Percentiles rank a stretch among this genome's conserved stretches.
Evolutionary conservation across 1,139 yeast genomes (phyloP).

Genomic region (Taiozyma sp.): DNA sequence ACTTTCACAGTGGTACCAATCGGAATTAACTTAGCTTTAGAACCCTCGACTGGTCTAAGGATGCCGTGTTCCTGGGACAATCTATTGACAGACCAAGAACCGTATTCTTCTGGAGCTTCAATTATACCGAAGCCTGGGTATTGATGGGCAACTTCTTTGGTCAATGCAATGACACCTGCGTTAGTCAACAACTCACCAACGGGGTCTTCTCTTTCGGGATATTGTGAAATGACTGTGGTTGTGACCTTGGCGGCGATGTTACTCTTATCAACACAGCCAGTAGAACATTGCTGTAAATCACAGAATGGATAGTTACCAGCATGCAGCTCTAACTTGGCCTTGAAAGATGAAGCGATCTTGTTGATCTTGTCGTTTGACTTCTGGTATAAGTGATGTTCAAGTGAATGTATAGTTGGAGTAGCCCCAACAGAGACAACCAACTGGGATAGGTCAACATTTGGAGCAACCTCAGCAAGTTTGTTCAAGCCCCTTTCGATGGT

Average conservation of each 20-base stretch:
- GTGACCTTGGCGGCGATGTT: constrained; percentile 54
- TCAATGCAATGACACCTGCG: constrained; percentile 69
- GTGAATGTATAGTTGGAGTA: constrained; percentile 75
- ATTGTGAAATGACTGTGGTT: constrained; percentile 61
- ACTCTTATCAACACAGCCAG: constrained; percentile 46
- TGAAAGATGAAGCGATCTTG: constrained; percentile 29
- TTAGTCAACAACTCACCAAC: constrained; percentile 65
- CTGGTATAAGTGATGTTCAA: constrained; percentile 29
- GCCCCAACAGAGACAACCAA: constrained; percentile 57
- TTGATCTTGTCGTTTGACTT: constrained; percentile 19
- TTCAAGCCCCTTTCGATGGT: constrained; percentile 54
- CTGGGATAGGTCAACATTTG: constrained; percentile 25
- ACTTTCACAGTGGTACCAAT: constrained; percentile 52
- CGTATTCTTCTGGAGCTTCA: constrained; percentile 32
- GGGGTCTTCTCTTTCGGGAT: constrained; percentile 40
- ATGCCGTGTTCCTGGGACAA: constrained; percentile 67
- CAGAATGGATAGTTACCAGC: constrained; percentile 77
- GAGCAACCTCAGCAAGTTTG: constrained; percentile 26
- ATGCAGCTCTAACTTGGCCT: constrained; percentile 60
- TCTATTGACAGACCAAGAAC: constrained; percentile 52
- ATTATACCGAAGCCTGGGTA: constrained; percentile 45
- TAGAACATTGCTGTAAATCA: constrained; percentile 72
- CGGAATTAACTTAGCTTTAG: constrained; percentile 36
- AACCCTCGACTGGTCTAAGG: constrained; percentile 32
- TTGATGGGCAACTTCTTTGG: constrained; percentile 53